Percentiles rank a stretch among this genome's conserved stretches.
These are phyloP conservation scores for Pilaira anomala DNA, from an alignment of 192 early-diverging fungal species.

Conservation along the genomic window DNA sequence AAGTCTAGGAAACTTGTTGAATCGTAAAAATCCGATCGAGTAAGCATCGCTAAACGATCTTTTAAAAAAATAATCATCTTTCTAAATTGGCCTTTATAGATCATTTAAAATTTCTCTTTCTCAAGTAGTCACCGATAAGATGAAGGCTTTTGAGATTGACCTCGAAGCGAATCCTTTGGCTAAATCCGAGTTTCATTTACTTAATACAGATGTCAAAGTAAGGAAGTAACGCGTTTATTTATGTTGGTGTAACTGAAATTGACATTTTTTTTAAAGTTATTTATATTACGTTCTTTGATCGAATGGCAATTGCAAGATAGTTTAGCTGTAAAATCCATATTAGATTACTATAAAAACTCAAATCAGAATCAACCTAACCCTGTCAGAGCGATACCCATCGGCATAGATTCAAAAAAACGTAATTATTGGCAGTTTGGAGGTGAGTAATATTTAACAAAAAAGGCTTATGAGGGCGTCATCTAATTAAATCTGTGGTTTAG, in stretches of 20 bases:
- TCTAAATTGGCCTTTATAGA: background rate
- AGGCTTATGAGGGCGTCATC: too few relatives aligned
- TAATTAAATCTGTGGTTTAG: background rate
- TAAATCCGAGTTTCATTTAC: conserved; percentile 9
- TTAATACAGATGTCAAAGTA: conserved; percentile 31
- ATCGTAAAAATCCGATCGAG: conserved; percentile 27
- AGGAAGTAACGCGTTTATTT: background rate
- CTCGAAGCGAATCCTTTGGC: conserved; percentile 26
- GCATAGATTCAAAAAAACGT: conserved; percentile 27
- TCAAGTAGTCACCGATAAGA: conserved; percentile 20
- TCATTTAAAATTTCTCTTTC: conserved; percentile 8
- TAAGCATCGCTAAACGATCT: conserved; percentile 4
- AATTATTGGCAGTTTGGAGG: conserved; percentile 38
- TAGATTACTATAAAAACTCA: conserved; percentile 8
- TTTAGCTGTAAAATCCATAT: conserved; percentile 10
- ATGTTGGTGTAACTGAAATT: background rate
- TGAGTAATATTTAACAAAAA: background rate
- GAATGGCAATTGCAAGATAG: conserved; percentile 37
- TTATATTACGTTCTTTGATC: conserved; percentile 22
- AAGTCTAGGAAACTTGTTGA: conserved; percentile 21
- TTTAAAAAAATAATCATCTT: too few relatives aligned
- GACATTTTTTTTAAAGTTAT: conserved; percentile 12
- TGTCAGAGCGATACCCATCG: conserved; percentile 13
- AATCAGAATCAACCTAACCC: conserved; percentile 20
- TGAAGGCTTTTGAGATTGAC: conserved; percentile 20